Evolutionary conservation across 768 basidiomycete species (phyloP).

Genomic region (Asterophora parasitica): DNA sequence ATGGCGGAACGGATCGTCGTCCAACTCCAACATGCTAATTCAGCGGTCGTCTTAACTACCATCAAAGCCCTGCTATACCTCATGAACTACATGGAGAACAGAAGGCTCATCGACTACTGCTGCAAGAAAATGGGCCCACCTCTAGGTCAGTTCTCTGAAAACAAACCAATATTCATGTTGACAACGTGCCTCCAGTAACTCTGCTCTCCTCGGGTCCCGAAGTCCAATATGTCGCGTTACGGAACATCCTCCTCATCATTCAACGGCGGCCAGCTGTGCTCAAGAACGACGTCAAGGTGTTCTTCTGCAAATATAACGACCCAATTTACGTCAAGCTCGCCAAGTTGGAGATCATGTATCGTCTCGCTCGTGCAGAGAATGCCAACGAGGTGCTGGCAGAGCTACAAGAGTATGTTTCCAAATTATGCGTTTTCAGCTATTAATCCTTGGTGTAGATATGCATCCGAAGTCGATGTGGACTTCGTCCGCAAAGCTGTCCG

Average conservation of each 20-base stretch:
- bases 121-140: constrained; percentile 99
- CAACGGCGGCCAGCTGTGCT: constrained; percentile 89
- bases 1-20: constrained; percentile 95
- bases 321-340: constrained; percentile 98
- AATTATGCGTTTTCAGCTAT: not conserved
- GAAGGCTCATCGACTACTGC: constrained; percentile 78
- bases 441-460: constrained; percentile 57
- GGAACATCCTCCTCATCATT: constrained; percentile 96
- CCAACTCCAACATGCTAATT: constrained; percentile 96
- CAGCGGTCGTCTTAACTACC: constrained; percentile 97
- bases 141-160: constrained; percentile 54
- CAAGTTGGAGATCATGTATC: constrained; percentile 98
- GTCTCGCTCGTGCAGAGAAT: constrained; percentile 92
- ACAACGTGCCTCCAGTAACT: constrained; percentile 55
- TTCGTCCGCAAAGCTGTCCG: constrained; percentile 97
- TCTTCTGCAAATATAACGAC: constrained; percentile 99
- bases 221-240: constrained; percentile 95
- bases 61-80: constrained; percentile 93
- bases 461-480: constrained; percentile 96
- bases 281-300: constrained; percentile 96
- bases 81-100: constrained; percentile 99
- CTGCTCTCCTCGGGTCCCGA: constrained; percentile 95
- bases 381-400: constrained; percentile 90
- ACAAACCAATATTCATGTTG: not conserved
- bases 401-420: constrained; percentile 74